Evolutionary conservation across 208 protist genomes (phyloP).

Genomic region (Acanthamoeba polyphaga): DNA sequence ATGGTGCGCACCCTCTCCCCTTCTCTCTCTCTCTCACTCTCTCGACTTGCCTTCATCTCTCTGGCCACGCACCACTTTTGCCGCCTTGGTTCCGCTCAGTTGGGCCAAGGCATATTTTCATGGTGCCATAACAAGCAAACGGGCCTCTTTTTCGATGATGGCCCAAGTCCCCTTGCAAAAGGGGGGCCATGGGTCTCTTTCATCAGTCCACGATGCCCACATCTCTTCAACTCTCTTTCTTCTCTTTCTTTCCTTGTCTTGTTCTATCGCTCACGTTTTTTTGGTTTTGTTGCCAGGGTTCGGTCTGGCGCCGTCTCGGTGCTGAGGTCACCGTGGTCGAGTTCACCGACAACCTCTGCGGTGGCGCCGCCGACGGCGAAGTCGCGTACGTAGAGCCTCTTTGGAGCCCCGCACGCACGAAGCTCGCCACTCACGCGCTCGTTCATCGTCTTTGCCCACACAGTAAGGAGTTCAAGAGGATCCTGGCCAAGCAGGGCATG

Average conservation of each 20-base stretch:
- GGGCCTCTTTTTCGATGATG: conserved; percentile 1
- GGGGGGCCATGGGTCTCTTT: not conserved
- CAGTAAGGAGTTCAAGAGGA: conserved; percentile 66
- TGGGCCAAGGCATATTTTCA: conserved; percentile 1
- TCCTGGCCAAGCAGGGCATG: conserved; percentile 90
- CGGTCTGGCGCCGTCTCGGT: conserved; percentile 98
- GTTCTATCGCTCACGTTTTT: conserved; percentile 36
- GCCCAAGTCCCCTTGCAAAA: not conserved
- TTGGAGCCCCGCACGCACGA: not conserved
- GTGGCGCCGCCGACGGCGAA: conserved; percentile 83
- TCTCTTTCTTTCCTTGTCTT: not conserved
- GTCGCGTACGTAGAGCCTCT: conserved; percentile 66
- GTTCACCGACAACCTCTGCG: conserved; percentile 95
- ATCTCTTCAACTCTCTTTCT: not conserved
- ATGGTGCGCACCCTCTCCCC: conserved; percentile 82
- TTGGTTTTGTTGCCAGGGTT: conserved; percentile 91
- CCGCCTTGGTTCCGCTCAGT: not conserved
- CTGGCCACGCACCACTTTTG: not conserved
- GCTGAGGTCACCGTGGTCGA: conserved; percentile 99
- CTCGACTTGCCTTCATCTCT: not conserved
- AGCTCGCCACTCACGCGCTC: conserved; percentile 84
- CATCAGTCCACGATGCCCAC: conserved; percentile 31
- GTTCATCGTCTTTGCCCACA: not conserved
- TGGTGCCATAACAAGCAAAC: not conserved
- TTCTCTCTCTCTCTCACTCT: too few species aligned